A percentile compares a stretch with the other conserved stretches of the same genome.
phyloP scores from a whole-genome alignment of 2,329 filamentous ascomycete species.

The Triangularia setosa region DNA sequence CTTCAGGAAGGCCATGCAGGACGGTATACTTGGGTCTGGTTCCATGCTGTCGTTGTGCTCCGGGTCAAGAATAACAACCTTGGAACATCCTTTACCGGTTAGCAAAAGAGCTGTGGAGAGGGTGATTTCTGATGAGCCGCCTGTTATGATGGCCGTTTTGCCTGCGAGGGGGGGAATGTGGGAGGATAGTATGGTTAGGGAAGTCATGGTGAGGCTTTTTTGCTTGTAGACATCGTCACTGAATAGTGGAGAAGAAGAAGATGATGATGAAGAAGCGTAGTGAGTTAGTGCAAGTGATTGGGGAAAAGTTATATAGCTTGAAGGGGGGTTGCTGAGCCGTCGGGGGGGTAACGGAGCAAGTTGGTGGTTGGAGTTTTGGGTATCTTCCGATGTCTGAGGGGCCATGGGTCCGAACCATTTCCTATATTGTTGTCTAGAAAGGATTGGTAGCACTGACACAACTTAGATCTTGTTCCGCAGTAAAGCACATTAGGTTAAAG shows the following conservation, averaged over 20 bases:
- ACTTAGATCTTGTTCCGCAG: no score
- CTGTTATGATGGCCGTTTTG: slow-evolving; percentile 19
- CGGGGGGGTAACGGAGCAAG: background rate
- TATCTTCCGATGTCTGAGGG: background rate
- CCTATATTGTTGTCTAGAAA: no score
- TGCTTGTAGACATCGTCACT: no score
- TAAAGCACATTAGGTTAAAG: no score
- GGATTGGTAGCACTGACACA: no score
- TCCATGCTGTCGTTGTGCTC: slow-evolving; percentile 19
- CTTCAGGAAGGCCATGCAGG: slow-evolving; percentile 24
- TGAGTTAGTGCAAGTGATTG: no score
- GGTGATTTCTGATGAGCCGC: slow-evolving; percentile 34
- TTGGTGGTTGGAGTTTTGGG: background rate
- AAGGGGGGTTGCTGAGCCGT: background rate
- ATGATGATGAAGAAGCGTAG: background rate
- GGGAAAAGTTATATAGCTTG: background rate
- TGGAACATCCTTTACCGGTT: slow-evolving; percentile 25
- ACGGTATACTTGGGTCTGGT: slow-evolving; percentile 26
- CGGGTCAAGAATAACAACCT: slow-evolving; percentile 31
- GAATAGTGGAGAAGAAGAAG: background rate
- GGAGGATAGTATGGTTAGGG: slow-evolving; percentile 23
- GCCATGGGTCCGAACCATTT: background rate
- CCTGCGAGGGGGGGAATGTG: slow-evolving; percentile 20
- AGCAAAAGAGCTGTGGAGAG: slow-evolving; percentile 32
- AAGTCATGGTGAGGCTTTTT: slow-evolving; percentile 16